These are phyloP conservation scores for Chytridiales sp. DNA, from an alignment of 371 early-diverging fungal species.

Conservation along the genomic window DNA sequence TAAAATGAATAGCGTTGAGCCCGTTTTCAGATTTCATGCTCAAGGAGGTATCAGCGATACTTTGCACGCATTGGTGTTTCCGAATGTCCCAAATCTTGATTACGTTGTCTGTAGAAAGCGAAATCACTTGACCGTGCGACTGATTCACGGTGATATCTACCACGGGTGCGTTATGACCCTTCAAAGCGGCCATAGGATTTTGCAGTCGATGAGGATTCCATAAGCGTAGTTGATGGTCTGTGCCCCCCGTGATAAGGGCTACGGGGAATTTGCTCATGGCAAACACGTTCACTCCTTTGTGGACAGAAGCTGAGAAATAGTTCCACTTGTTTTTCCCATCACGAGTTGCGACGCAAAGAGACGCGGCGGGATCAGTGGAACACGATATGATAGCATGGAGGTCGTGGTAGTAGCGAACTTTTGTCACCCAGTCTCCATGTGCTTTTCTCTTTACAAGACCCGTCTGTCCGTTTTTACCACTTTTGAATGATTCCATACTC, in stretches of 20 bases:
- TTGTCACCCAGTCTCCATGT: constrained; percentile 50
- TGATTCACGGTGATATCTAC: constrained; percentile 43
- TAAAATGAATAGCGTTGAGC: constrained; percentile 20
- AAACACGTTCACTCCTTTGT: constrained; percentile 49
- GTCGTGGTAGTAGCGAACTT: constrained; percentile 47
- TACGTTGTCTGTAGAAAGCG: constrained; percentile 43
- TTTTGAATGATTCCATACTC: constrained; percentile 23
- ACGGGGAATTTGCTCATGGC: constrained; percentile 46
- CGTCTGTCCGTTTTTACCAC: constrained; percentile 25
- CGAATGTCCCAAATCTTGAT: constrained; percentile 51
- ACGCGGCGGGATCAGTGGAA: constrained; percentile 45
- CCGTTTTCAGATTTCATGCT: not conserved
- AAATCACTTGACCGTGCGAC: constrained; percentile 42
- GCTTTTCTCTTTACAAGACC: constrained; percentile 41
- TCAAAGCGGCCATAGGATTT: constrained; percentile 44
- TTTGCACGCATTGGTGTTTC: constrained; percentile 45
- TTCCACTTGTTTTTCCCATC: constrained; percentile 44
- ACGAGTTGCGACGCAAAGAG: constrained; percentile 43
- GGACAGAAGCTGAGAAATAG: constrained; percentile 33
- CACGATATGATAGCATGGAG: constrained; percentile 42
- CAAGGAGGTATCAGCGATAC: constrained; percentile 15
- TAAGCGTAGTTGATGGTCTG: constrained; percentile 47
- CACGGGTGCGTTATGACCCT: constrained; percentile 50
- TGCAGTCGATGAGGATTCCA: constrained; percentile 51
- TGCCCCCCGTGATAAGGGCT: constrained; percentile 52